Evolutionary conservation across 2,329 filamentous ascomycete species (phyloP), one percentile per base, ranked within the genome.

Genomic region (Pseudomassariella vexata): DNA sequence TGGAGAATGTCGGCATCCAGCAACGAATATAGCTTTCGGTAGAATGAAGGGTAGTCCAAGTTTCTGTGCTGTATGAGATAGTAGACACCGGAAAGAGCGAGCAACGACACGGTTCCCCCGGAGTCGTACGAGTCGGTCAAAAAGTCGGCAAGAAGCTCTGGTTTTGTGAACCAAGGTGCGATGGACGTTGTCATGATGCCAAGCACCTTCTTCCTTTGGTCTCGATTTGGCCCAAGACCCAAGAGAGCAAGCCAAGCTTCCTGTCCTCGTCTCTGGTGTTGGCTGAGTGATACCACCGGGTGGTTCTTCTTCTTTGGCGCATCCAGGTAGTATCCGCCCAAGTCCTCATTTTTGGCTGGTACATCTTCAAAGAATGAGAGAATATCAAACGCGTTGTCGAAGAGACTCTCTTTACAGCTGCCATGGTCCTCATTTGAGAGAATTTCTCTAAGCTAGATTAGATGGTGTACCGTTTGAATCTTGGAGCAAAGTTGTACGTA

Each of bases 31-130:
- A 98, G 78, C 57, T 95, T 96, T 32, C 72, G 63, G 62, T 94
- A 98, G 63, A 98, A 98, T 19, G 81, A 82, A 2, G 89, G 88
- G 56, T 98, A 98, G 61, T 98, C 92, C 38, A 98, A 72, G 55
- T 98, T 98, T 53, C 86, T 85, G 54, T 92, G 79, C 43, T 85
- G 81, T 47, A 98, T 96, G 32, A 98, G 74, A 55, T 94, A 92
- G 64, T 95, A 98, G 27, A 98, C 80, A 31, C 92, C 92, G 1
- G 86, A 94, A 2, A 98, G 69, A 2, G 94, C 88, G 14, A 95
- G 73, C 5, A 98, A 70, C 5, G 92, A 90, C 28, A 81, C 87
- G 10, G 87, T 83, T 26, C 92, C 92, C 31, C 90, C 88, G 6
- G 80, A 66, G 48, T 95, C 74, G 63, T 94, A 96, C 19, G 82